Base-by-base conservation (phyloP, 169 alveolate genomes). In the Plasmodium ovale region DNA sequence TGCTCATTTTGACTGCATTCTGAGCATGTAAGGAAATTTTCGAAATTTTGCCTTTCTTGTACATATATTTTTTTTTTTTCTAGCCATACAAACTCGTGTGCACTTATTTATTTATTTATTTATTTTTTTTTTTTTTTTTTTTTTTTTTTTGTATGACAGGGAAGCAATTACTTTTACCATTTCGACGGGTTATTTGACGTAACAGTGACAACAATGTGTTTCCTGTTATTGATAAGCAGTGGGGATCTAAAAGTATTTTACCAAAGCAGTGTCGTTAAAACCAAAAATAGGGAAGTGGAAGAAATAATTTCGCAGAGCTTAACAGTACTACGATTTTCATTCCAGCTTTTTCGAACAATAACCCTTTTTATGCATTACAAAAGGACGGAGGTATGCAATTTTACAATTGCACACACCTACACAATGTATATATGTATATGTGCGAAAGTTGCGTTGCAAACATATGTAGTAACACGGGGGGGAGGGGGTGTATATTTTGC, bases 181-280 rank as follows among this genome's bases (percentile, higher is more conserved):
- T 65, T 82, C 33, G 90, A 82, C 16, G 90, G 90, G 4, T 42
- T 82, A 21, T 82, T 82, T 37, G 90, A 82, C 33, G 84, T 82
- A 42, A 65, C 65, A 27, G 71, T 82, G 1, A 65, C 90, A 42
- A 31, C 27, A 12, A 82, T 82, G 79, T 65, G 90, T 16, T 54
- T 64, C 47, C 47, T 82, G 9, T 42, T 82, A 3, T 35, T 82
- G 16, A 23, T 82, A 65, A 82, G 82, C 56, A 82, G 90, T 56
- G 90, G 90, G 14, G 90, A 82, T 54, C 39, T 82, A 27, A 64
- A 67, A 70, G 73, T 82, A 16, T 82, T 82, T 65, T 64, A n/a
- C 42, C 60, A 51, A 69, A 27, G 16, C 27, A 58, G 51, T 21
- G 65, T 37, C 0, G 71, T 39, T 53, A 82, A 82, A 65, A 82